phyloP scores from a whole-genome alignment of 2,329 filamentous ascomycete genomes.

The Eutypella sp. region DNA sequence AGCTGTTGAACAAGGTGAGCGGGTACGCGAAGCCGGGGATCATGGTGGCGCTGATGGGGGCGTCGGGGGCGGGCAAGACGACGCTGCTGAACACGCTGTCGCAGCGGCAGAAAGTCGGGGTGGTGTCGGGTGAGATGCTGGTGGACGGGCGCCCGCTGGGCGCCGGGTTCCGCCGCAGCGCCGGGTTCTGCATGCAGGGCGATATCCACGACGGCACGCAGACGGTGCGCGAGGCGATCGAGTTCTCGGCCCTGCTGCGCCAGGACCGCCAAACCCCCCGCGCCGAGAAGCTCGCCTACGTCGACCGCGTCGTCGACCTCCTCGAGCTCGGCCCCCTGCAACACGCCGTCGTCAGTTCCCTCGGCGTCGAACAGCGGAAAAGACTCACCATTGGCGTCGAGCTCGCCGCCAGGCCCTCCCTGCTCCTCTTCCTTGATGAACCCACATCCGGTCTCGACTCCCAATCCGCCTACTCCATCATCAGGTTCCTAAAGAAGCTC shows the following conservation, averaged over 20 bases:
- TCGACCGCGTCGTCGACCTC: conserved; percentile 88
- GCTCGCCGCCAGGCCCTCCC: conserved; percentile 61
- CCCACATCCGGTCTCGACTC: conserved; percentile 67
- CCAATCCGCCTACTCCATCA: conserved; percentile 63
- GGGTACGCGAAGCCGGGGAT: conserved; percentile 77
- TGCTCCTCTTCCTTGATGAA: conserved; percentile 68
- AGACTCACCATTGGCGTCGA: conserved; percentile 70
- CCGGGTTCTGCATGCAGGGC: conserved; percentile 68
- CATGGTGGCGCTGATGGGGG: conserved; percentile 78
- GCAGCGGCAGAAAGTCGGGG: conserved; percentile 63
- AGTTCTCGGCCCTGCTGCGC: conserved; percentile 74
- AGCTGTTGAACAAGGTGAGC: conserved; percentile 63
- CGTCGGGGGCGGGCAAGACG: conserved; percentile 77
- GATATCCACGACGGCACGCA: conserved; percentile 65
- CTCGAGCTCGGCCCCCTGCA: conserved; percentile 66
- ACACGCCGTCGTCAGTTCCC: conserved; percentile 59
- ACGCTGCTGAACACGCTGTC: conserved; percentile 73
- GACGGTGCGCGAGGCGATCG: conserved; percentile 83
- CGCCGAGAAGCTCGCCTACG: conserved; percentile 78
- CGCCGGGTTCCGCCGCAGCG: conserved; percentile 61
- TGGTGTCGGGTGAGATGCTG: conserved; percentile 65
- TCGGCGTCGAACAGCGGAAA: conserved; percentile 68
- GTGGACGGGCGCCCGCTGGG: conserved; percentile 61
- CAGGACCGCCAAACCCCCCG: conserved; percentile 70
- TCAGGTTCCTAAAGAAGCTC: conserved; percentile 65